phyloP scores from a whole-genome alignment of 148 eudicot species.

The Cornus suecica region DNA sequence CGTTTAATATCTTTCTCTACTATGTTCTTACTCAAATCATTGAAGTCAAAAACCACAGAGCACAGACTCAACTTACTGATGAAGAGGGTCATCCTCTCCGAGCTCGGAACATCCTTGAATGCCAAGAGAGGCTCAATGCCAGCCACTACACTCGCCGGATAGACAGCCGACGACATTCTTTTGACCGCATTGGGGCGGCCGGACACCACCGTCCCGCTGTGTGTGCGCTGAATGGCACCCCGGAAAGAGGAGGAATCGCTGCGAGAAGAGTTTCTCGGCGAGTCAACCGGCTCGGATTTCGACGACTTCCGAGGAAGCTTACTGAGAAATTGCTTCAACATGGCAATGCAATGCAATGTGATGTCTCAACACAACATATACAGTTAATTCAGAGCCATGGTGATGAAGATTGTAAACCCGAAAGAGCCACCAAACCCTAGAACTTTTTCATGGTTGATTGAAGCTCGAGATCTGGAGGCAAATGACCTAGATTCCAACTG shows the following conservation, averaged over 20 bases:
- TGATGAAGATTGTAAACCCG: conserved; percentile 15
- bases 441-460: conserved; percentile 16
- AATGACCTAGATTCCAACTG: background rate
- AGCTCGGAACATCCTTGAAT: conserved; percentile 70
- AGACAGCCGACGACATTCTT: conserved; percentile 74
- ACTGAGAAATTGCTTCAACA: conserved; percentile 81
- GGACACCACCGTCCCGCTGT: conserved; percentile 27
- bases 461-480: background rate
- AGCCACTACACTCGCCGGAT: conserved; percentile 61
- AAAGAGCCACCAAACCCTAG: conserved; percentile 17
- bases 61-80: conserved; percentile 87
- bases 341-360: conserved; percentile 20
- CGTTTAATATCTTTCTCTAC: conserved; percentile 74
- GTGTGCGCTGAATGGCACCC: conserved; percentile 18
- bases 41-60: conserved; percentile 74
- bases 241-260: conserved; percentile 20
- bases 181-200: conserved; percentile 39
- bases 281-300: conserved; percentile 49
- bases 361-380: background rate
- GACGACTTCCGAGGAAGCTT: conserved; percentile 66
- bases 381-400: conserved; percentile 19
- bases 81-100: conserved; percentile 80
- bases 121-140: conserved; percentile 79
- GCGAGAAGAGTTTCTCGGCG: conserved; percentile 22
- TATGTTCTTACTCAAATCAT: conserved; percentile 51